Conservation (phyloP, 2,329 filamentous ascomycete genomes). For the Trichoderma semiorbis region DNA sequence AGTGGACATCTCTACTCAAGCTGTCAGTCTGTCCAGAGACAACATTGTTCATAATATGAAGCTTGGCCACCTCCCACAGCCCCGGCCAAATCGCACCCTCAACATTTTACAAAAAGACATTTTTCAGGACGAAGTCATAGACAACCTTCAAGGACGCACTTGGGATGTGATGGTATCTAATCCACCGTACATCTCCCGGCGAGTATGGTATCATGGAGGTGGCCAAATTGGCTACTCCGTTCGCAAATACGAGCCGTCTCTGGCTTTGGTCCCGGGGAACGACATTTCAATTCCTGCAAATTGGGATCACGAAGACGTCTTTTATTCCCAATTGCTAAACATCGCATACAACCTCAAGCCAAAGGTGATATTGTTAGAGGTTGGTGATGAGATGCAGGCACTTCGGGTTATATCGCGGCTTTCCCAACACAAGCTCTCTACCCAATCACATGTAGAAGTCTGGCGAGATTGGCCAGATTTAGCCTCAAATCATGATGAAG, state of each 20-base stretch:
- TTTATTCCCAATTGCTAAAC: slow-evolving; percentile 64
- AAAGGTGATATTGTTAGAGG: slow-evolving; percentile 63
- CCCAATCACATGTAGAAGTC: slow-evolving; percentile 52
- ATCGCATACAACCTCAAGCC: slow-evolving; percentile 50
- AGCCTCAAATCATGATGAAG: slow-evolving; percentile 29
- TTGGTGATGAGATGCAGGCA: slow-evolving; percentile 68
- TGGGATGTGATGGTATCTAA: slow-evolving; percentile 78
- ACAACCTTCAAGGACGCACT: slow-evolving; percentile 21
- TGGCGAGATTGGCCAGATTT: slow-evolving; percentile 67
- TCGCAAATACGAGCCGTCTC: slow-evolving; percentile 72
- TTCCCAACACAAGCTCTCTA: slow-evolving; percentile 26
- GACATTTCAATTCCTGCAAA: slow-evolving; percentile 28
- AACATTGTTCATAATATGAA: slow-evolving; percentile 58
- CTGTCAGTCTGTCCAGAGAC: slow-evolving; percentile 60
- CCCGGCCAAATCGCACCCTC: slow-evolving; percentile 30
- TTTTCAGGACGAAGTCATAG: slow-evolving; percentile 42
- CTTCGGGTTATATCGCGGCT: slow-evolving; percentile 55
- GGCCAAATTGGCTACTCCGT: slow-evolving; percentile 66
- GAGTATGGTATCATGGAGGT: slow-evolving; percentile 37
- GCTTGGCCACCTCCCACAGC: slow-evolving; percentile 25
- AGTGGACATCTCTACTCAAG: slow-evolving; percentile 67
- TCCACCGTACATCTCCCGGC: slow-evolving; percentile 80
- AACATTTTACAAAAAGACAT: slow-evolving; percentile 49
- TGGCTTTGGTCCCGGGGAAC: slow-evolving; percentile 65
- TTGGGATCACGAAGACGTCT: slow-evolving; percentile 49